Percentiles rank a stretch among this genome's conserved stretches.
phyloP scores from a whole-genome alignment of 2,329 filamentous ascomycete species.

The Diaporthe caulivora region DNA sequence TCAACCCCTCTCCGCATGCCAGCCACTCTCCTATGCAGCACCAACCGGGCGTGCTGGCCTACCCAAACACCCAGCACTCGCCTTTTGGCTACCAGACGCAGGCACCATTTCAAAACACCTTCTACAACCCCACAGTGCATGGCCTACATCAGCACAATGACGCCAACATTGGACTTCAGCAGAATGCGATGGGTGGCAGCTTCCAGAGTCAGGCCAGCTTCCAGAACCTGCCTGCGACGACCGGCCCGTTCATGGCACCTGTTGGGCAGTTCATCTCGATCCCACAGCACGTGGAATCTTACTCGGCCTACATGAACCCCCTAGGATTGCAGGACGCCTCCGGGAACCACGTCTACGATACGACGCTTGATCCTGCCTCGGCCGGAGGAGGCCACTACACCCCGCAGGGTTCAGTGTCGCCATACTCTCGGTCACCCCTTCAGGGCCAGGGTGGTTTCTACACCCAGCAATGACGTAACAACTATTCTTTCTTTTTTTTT shows the following conservation, averaged over 20 bases:
- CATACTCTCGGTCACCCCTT: constrained; percentile 57
- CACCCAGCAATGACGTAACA: constrained; percentile 39
- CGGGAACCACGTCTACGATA: constrained; percentile 48
- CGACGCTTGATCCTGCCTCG: constrained; percentile 47
- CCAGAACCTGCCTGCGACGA: constrained; percentile 49
- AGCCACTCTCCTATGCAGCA: constrained; percentile 36
- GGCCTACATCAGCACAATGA: constrained; percentile 34
- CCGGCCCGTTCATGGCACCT: constrained; percentile 44
- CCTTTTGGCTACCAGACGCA: constrained; percentile 41
- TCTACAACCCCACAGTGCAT: constrained; percentile 32
- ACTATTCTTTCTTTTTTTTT: constrained; percentile 23
- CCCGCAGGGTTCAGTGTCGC: constrained; percentile 57
- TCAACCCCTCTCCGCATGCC: constrained; percentile 41
- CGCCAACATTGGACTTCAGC: constrained; percentile 30
- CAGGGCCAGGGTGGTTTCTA: constrained; percentile 54
- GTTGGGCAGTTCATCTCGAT: constrained; percentile 49
- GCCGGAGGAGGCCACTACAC: constrained; percentile 52
- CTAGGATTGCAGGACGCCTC: constrained; percentile 35
- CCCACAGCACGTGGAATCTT: constrained; percentile 43
- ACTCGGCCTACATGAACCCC: constrained; percentile 37
- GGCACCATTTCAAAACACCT: constrained; percentile 34
- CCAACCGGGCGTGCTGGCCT: constrained; percentile 34
- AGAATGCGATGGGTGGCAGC: constrained; percentile 33
- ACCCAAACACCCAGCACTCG: constrained; percentile 27
- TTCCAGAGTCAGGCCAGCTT: constrained; percentile 43